phyloP scores from a whole-genome alignment of 768 basidiomycete genomes.

The Kwoniella europaea region DNA sequence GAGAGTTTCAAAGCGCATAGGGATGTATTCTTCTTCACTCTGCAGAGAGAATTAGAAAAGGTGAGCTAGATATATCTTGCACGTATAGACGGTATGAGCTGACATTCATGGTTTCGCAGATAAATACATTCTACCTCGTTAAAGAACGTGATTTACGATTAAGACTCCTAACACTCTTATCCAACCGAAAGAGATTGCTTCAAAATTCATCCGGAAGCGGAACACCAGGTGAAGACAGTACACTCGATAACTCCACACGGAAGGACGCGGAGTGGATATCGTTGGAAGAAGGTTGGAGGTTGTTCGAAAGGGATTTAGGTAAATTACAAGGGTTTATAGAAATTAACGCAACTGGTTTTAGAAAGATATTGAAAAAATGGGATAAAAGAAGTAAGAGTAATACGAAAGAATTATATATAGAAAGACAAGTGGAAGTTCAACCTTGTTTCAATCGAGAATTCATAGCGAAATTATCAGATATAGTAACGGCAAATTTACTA shows the following conservation, averaged over 20 bases:
- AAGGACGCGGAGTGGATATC: conserved; percentile 89
- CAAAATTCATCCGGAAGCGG: conserved; percentile 61
- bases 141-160: conserved; percentile 94
- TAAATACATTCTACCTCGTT: conserved; percentile 96
- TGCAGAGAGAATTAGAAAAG: conserved; percentile 97
- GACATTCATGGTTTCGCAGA: conserved; percentile 65
- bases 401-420: conserved; percentile 95
- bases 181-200: conserved; percentile 79
- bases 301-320: conserved; percentile 89
- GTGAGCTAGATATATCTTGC: conserved; percentile 58
- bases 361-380: conserved; percentile 98
- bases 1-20: conserved; percentile 92
- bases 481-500: conserved; percentile 70
- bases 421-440: conserved; percentile 97
- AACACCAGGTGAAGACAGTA: conserved; percentile 20
- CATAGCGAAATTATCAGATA: conserved; percentile 92
- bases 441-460: conserved; percentile 97
- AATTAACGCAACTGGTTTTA: conserved; percentile 93
- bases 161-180: conserved; percentile 87
- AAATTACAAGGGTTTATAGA: conserved; percentile 99
- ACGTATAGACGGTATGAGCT: neutral
- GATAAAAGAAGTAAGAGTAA: conserved; percentile 93
- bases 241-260: conserved; percentile 19
- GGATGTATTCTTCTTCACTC: conserved; percentile 97
- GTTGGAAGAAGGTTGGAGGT: conserved; percentile 92